These are phyloP conservation scores for Daldinia decipiens DNA, from an alignment of 495 filamentous ascomycete genomes.

Conservation along the genomic window DNA sequence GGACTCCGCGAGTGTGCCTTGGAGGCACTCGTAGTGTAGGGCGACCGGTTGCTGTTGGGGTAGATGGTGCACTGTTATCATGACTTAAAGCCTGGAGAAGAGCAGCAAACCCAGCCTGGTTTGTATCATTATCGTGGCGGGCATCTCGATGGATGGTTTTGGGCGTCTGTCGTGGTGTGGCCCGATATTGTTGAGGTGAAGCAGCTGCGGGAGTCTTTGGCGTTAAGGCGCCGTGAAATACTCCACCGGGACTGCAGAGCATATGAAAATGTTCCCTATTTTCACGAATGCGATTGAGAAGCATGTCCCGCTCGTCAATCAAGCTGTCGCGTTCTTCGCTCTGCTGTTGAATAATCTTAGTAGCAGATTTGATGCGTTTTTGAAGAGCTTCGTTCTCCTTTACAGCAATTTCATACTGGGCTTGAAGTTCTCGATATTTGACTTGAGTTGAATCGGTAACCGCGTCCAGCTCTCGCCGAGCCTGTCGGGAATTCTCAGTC, in stretches of 20 bases:
- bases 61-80: conserved; percentile 74
- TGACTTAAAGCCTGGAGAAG: conserved; percentile 81
- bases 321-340: conserved; percentile 73
- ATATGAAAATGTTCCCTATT: conserved; percentile 84
- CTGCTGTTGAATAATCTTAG: conserved; percentile 73
- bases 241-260: conserved; percentile 67
- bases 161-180: conserved; percentile 60
- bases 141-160: conserved; percentile 53
- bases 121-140: conserved; percentile 53
- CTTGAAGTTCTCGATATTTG: conserved; percentile 60
- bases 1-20: conserved; percentile 72
- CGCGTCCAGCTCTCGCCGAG: conserved; percentile 55
- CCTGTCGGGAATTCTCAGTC: conserved; percentile 62
- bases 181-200: conserved; percentile 60
- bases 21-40: conserved; percentile 58
- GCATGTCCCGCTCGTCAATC: conserved; percentile 74
- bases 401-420: conserved; percentile 66
- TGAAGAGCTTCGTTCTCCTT: conserved; percentile 71
- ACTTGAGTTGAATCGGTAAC: conserved; percentile 54
- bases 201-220: conserved; percentile 61
- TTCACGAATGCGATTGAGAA: conserved; percentile 84
- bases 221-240: conserved; percentile 63
- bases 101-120: conserved; percentile 73
- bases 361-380: conserved; percentile 74
- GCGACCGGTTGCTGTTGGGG: conserved; percentile 51